phyloP scores from a whole-genome alignment of 2,329 filamentous ascomycete genomes.

The Shiraia bambusicola region DNA sequence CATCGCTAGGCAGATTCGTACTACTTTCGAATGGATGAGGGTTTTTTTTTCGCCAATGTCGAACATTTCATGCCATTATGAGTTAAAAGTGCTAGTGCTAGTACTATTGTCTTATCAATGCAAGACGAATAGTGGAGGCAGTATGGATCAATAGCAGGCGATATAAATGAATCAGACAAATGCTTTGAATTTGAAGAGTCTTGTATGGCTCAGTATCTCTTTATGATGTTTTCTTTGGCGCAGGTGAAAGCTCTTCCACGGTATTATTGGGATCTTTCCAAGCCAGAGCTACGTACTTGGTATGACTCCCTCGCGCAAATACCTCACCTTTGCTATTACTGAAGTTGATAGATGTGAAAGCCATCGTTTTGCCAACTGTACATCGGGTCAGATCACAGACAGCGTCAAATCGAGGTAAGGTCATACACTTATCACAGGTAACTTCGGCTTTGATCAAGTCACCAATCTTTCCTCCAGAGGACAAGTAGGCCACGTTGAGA shows the following conservation, averaged over 20 bases:
- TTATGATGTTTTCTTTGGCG: conserved; percentile 29
- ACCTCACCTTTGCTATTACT: conserved; percentile 60
- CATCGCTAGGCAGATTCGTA: too few species aligned
- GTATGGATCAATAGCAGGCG: conserved; percentile 12
- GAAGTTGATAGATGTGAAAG: conserved; percentile 64
- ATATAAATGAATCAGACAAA: background rate
- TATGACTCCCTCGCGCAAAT: conserved; percentile 67
- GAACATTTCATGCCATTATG: too few species aligned
- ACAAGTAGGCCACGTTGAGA: conserved; percentile 66
- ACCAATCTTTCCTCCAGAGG: conserved; percentile 63
- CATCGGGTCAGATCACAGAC: background rate
- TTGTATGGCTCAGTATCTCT: conserved; percentile 18
- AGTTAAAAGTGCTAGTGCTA: too few species aligned
- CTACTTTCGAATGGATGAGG: too few species aligned
- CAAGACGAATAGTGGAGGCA: background rate
- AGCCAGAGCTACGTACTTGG: conserved; percentile 63
- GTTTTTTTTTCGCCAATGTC: too few species aligned
- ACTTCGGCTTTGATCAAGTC: conserved; percentile 62
- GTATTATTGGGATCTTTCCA: conserved; percentile 66
- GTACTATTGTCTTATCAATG: background rate
- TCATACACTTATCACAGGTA: conserved; percentile 64
- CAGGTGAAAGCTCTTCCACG: conserved; percentile 54
- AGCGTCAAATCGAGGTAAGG: background rate
- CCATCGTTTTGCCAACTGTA: conserved; percentile 64
- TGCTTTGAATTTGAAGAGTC: background rate